phyloP scores from a whole-genome alignment of 2,329 filamentous ascomycete species.

The Neonectria neomacrospora region DNA sequence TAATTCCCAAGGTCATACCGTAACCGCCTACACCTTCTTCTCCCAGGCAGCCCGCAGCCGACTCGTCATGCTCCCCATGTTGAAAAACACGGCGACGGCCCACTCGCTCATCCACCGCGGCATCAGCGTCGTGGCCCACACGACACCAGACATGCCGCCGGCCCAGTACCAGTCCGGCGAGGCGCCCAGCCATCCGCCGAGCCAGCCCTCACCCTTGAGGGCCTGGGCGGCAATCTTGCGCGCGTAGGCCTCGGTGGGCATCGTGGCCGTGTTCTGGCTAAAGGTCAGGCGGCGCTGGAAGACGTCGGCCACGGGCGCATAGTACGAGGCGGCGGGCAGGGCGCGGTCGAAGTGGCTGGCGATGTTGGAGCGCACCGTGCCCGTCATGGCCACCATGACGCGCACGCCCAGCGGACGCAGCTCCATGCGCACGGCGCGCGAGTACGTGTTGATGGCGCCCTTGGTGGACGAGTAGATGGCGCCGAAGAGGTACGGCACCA shows the following conservation, averaged over 20 bases:
- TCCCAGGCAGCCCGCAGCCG: conserved; percentile 39
- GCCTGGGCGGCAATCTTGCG: conserved; percentile 55
- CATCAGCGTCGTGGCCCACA: conserved; percentile 44
- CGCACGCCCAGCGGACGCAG: conserved; percentile 65
- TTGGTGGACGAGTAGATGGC: conserved; percentile 67
- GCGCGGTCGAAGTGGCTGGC: conserved; percentile 53
- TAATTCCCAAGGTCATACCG: too few relatives aligned
- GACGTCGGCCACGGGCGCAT: conserved; percentile 57
- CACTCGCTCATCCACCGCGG: conserved; percentile 46
- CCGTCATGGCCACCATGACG: conserved; percentile 67
- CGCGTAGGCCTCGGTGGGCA: conserved; percentile 58
- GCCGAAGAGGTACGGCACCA: conserved; percentile 64
- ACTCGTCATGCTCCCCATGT: conserved; percentile 41
- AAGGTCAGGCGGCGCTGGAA: conserved; percentile 60
- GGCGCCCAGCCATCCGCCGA: conserved; percentile 48
- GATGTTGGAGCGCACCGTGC: conserved; percentile 64
- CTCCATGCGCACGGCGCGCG: conserved; percentile 64
- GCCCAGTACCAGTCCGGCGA: conserved; percentile 51
- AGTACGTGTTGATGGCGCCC: conserved; percentile 64
- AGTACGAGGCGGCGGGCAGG: conserved; percentile 60
- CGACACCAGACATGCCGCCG: conserved; percentile 45
- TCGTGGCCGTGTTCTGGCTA: conserved; percentile 59
- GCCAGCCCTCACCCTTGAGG: conserved; percentile 52
- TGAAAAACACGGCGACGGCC: conserved; percentile 44
- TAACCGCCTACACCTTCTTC: conserved; percentile 30